phyloP scores from a whole-genome alignment of 345 rosid species.

The Nasturtium officinale region DNA sequence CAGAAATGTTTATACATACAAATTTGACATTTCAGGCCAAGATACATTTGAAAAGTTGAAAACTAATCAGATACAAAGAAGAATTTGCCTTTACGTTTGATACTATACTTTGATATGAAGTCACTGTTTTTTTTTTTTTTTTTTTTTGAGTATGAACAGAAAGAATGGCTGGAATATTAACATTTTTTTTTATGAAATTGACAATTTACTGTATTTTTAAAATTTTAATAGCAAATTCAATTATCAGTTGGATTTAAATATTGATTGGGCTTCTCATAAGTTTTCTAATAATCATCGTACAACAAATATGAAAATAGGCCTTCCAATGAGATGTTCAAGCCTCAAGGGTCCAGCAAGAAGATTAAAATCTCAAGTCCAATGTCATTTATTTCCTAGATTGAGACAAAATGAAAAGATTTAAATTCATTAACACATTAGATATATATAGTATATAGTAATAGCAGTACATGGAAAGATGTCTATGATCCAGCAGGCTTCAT shows the following conservation, averaged over 20 bases:
- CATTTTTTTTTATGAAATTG: background rate
- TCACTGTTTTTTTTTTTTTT: background rate
- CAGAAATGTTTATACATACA: background rate
- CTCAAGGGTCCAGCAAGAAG: conserved; percentile 5
- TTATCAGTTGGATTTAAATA: background rate
- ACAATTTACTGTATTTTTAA: background rate
- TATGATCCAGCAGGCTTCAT: conserved; percentile 23
- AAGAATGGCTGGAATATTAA: too few relatives aligned
- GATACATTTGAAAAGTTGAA: background rate
- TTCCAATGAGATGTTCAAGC: background rate
- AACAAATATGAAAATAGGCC: conserved; percentile 4
- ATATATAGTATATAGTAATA: background rate
- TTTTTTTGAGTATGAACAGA: too few relatives aligned
- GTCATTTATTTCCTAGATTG: background rate
- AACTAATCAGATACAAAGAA: conserved; percentile 8
- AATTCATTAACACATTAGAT: conserved; percentile 4
- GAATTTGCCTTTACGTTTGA: conserved; percentile 25
- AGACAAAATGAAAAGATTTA: background rate
- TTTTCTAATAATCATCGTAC: background rate
- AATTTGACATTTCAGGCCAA: background rate
- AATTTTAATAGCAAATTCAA: background rate
- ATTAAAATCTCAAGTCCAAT: background rate
- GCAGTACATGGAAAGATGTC: conserved; percentile 7
- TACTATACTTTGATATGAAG: conserved; percentile 25
- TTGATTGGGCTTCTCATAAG: background rate